Conservation (phyloP, 2,329 filamentous ascomycete species). For the Colletotrichum limetticola region DNA sequence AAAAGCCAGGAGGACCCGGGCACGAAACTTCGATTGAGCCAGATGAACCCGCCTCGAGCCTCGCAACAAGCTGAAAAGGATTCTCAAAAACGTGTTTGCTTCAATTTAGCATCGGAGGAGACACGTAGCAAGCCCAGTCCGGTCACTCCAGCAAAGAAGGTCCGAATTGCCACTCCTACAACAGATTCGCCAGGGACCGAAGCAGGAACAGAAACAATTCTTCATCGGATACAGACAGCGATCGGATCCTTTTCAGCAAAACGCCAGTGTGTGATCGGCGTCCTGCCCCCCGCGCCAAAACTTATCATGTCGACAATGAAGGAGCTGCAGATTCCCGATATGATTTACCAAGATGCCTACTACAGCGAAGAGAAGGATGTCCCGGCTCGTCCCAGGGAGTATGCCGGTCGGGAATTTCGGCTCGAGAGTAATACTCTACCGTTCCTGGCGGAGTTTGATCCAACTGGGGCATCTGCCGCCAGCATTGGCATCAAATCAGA, state of each 20-base stretch:
- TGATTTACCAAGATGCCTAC: conserved; percentile 86
- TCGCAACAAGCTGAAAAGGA: conserved; percentile 12
- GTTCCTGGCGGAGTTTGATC: conserved; percentile 83
- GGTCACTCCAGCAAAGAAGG: conserved; percentile 20
- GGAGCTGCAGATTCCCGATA: conserved; percentile 67
- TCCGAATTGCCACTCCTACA: conserved; percentile 25
- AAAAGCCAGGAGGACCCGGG: conserved; percentile 78
- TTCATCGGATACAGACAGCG: conserved; percentile 6
- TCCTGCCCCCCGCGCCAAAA: conserved; percentile 44
- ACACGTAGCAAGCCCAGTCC: conserved; percentile 18
- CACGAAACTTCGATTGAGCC: conserved; percentile 73
- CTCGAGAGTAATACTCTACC: conserved; percentile 80
- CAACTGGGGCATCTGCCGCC: conserved; percentile 64
- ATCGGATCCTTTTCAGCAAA: conserved; percentile 27
- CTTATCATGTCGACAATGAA: conserved; percentile 68
- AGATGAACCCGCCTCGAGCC: conserved; percentile 46
- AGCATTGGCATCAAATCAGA: conserved; percentile 64
- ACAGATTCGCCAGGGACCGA: conserved; percentile 23
- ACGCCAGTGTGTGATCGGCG: conserved; percentile 44
- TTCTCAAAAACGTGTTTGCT: conserved; percentile 48
- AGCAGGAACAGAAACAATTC: conserved; percentile 13
- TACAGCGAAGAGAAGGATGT: conserved; percentile 89
- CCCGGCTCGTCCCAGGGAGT: conserved; percentile 80
- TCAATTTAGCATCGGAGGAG: conserved; percentile 38
- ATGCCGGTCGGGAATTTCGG: conserved; percentile 87